phyloP scores from a whole-genome alignment of 768 basidiomycete species.

The Podaxis sp. region DNA sequence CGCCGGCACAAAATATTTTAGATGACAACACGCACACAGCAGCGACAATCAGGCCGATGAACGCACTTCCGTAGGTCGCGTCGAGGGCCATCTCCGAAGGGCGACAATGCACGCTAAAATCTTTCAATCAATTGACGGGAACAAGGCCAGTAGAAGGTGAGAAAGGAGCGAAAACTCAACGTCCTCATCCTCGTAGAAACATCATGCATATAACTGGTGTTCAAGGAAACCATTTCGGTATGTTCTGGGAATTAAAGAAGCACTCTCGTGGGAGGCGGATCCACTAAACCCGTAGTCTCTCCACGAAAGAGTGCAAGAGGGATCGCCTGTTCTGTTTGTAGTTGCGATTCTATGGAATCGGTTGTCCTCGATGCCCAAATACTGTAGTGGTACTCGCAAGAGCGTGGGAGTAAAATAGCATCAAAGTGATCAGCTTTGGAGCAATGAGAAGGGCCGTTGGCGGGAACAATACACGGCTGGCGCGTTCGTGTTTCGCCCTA shows the following conservation, averaged over 20 bases:
- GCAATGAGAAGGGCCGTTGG: not conserved
- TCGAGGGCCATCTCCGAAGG: conserved; percentile 29
- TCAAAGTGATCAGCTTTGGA: not conserved
- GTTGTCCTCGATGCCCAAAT: conserved; percentile 1
- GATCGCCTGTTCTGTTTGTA: not conserved
- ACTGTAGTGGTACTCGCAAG: conserved; percentile 11
- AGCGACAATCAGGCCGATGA: conserved; percentile 43
- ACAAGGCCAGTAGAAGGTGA: not conserved
- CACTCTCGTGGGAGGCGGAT: not conserved
- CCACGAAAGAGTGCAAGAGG: not conserved
- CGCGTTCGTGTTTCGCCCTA: not conserved
- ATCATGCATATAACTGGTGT: conserved; percentile 5
- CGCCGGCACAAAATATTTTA: no score
- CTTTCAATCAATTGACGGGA: not conserved
- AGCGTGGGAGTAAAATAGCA: conserved; percentile 1
- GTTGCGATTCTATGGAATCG: not conserved
- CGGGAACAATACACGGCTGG: not conserved
- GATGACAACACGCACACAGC: conserved; percentile 36
- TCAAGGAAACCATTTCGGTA: not conserved
- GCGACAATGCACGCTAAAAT: not conserved
- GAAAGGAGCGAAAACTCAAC: not conserved
- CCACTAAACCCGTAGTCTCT: not conserved
- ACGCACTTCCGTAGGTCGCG: conserved; percentile 43
- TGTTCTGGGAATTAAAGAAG: conserved; percentile 2
- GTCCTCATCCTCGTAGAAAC: not conserved